Evolutionary conservation across 1,139 yeast genomes (phyloP), one percentile per base, ranked within the genome.

Genomic region (Lodderomyces theae): DNA sequence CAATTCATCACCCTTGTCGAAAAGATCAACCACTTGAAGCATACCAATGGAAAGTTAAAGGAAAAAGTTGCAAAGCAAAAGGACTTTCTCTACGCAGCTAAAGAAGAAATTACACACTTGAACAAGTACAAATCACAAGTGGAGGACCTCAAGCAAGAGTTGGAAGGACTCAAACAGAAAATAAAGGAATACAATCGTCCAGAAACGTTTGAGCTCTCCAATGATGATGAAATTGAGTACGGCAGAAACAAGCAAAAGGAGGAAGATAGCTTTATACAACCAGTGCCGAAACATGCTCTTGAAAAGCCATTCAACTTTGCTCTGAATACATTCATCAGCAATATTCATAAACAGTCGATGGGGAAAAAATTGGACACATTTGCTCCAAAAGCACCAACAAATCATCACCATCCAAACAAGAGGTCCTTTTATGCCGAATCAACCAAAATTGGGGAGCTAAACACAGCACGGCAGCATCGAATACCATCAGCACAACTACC

Each of bases 41-140:
- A 34, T n/a, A 16, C 26, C 3, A 48, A 46, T 16, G 6, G 17
- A 3, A 48, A 42, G 21, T 37, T 50, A 22, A 45, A 37, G 29
- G 45, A 42, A 4, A 54, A 53, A 22, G 36, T 46, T 4, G 34
- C 37, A 12, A 48, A 46, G 26, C 49, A 48, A 26, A 46, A 49
- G 17, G 47, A 52, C 17, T 45, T 51, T 21, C 40, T 54, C 3
- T 42, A 43, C 30, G 51, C 50, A 4, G 58, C 57, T n/a, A 52
- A 51, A 37, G 50, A 47, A 31, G 58, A 53, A 34, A 45, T 53
- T 13, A 39, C 45, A 10, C 42, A 44, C 25, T 42, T 51, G 26
- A 47, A 40, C 13, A 41, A 38, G 6, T 46, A 49, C 32, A 45
- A 49, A 34, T 17, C 35, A 7, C 40, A 41, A 30, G 44, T 49